Conservation (phyloP, 1,284 basidiomycete genomes). For the Gymnopus androsaceus region DNA sequence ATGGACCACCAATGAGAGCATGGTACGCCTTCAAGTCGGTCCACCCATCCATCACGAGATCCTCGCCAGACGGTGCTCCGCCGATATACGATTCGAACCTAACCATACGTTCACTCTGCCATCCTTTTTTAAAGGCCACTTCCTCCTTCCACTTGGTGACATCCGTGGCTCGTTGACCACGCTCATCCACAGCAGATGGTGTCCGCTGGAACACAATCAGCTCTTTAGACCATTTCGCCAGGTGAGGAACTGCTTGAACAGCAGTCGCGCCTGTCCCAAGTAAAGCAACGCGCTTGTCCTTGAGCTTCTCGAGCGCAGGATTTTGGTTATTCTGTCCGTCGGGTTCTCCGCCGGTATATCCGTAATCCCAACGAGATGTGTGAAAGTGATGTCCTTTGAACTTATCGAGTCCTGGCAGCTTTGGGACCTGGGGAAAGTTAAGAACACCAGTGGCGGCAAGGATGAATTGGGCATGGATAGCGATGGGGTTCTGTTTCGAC, state of each 20-base stretch:
- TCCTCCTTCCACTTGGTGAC: conserved; percentile 9
- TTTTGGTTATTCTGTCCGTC: too few relatives aligned
- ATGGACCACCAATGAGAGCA: conserved; percentile 14
- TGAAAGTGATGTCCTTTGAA: conserved; percentile 21
- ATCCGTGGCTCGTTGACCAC: conserved; percentile 17
- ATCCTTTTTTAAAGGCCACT: conserved; percentile 15
- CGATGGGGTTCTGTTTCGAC: conserved; percentile 1
- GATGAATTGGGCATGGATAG: conserved; percentile 17
- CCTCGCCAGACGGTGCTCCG: not conserved
- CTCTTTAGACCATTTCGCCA: conserved; percentile 20
- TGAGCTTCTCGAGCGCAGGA: conserved; percentile 16
- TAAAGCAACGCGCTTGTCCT: conserved; percentile 20
- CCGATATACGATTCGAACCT: conserved; percentile 12
- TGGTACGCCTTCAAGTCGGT: conserved; percentile 3
- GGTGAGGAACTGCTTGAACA: conserved; percentile 20
- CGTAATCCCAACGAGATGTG: conserved; percentile 24
- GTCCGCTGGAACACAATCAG: conserved; percentile 25
- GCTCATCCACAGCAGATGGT: conserved; percentile 20
- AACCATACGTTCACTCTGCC: conserved; percentile 12
- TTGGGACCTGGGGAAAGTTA: conserved; percentile 19
- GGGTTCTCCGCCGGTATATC: conserved; percentile 14
- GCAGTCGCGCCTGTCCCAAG: conserved; percentile 23
- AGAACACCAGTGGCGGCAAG: conserved; percentile 11
- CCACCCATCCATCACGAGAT: conserved; percentile 20
- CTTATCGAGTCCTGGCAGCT: conserved; percentile 14